Conservation (phyloP, 768 basidiomycete species). For the Candolleomyces efflorescens region DNA sequence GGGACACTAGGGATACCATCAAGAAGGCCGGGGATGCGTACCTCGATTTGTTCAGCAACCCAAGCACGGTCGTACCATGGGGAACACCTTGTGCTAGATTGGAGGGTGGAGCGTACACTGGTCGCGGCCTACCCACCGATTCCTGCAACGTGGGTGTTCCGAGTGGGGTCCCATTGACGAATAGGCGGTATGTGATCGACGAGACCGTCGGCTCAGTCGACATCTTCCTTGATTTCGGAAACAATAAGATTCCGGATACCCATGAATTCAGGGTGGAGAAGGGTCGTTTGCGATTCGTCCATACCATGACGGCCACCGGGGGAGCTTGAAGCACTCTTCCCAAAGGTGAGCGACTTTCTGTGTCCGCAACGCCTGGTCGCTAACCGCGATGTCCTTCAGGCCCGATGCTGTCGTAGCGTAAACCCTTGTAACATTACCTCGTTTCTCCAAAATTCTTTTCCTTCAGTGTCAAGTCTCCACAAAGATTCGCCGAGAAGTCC, state of each 20-base stretch:
- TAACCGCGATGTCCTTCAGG: not conserved
- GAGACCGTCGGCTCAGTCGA: conserved; percentile 11
- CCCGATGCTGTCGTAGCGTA: too few relatives aligned
- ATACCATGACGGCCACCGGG: conserved; percentile 4
- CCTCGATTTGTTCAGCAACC: conserved; percentile 10
- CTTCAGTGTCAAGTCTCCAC: too few relatives aligned
- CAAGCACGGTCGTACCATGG: conserved; percentile 3
- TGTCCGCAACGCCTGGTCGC: not conserved
- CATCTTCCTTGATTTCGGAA: conserved; percentile 7
- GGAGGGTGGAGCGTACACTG: conserved; percentile 8
- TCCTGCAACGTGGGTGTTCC: conserved; percentile 10
- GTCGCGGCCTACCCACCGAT: not conserved
- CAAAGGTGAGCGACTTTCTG: not conserved
- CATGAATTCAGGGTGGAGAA: conserved; percentile 9
- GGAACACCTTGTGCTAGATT: conserved; percentile 4
- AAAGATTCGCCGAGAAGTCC: too few relatives aligned
- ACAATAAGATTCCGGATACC: conserved; percentile 5
- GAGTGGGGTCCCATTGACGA: conserved; percentile 5
- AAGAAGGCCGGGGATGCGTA: conserved; percentile 6
- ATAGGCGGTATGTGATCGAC: conserved; percentile 11
- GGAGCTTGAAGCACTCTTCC: not conserved
- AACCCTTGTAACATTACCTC: too few relatives aligned
- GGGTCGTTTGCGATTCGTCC: conserved; percentile 8
- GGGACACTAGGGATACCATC: conserved; percentile 3
- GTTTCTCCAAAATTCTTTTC: too few relatives aligned